Evolutionary conservation across 306 rosid species (phyloP).

Genomic region (Parietaria judaica): DNA sequence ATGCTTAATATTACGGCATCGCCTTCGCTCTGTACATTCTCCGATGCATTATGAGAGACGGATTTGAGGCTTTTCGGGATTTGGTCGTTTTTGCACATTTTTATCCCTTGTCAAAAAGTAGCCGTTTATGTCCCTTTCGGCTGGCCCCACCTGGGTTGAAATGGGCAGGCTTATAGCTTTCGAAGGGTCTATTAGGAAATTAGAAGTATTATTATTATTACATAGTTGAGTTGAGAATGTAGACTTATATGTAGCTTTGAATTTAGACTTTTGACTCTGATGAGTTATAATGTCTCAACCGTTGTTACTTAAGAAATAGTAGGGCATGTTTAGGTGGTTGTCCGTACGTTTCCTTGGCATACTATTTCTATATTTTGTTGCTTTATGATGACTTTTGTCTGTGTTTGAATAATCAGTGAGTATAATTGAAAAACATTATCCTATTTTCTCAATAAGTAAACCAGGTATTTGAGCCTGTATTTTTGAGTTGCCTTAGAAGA

Average conservation of each 20-base stretch:
- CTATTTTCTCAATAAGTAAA: too few species aligned
- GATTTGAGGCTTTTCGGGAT: too few species aligned
- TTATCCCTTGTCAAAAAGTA: not conserved
- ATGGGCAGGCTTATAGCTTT: not conserved
- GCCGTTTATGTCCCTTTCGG: not conserved
- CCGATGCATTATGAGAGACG: not conserved
- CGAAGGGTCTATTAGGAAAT: not conserved
- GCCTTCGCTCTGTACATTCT: slow-evolving; percentile 17
- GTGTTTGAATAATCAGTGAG: too few species aligned
- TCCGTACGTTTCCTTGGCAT: not conserved
- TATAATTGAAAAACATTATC: too few species aligned
- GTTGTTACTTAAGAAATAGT: not conserved
- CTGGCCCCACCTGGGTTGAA: slow-evolving; percentile 6
- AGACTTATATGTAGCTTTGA: not conserved
- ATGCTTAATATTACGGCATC: slow-evolving; percentile 10
- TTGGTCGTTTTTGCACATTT: not conserved
- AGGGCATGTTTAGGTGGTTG: not conserved
- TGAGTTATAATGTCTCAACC: not conserved
- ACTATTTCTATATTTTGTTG: not conserved
- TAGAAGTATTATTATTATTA: not conserved
- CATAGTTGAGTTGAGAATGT: not conserved
- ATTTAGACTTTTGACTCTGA: not conserved
- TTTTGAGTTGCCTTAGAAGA: too few species aligned
- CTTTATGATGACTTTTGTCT: too few species aligned
- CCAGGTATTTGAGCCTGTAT: too few species aligned